Conservation (phyloP, 768 basidiomycete species). For the Hypholoma sublateritium region DNA sequence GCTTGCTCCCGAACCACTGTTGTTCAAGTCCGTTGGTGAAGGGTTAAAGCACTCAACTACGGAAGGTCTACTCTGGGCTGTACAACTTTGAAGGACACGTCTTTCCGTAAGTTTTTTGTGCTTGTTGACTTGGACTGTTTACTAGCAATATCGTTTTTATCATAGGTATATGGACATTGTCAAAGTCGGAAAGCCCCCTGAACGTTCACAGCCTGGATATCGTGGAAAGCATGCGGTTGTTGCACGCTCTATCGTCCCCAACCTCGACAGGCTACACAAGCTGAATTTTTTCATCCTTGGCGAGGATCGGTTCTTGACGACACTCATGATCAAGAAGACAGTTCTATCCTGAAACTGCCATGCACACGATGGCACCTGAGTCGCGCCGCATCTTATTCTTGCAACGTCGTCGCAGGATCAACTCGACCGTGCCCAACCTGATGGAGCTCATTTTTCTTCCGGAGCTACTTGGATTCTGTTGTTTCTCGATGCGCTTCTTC, state of each 20-base stretch:
- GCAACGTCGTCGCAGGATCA: conserved; percentile 95
- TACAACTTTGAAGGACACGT: conserved; percentile 96
- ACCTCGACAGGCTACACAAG: conserved; percentile 94
- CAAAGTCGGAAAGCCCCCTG: conserved; percentile 93
- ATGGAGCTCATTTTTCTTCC: conserved; percentile 85
- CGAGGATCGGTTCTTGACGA: conserved; percentile 95
- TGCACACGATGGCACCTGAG: conserved; percentile 90
- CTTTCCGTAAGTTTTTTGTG: conserved; percentile 67
- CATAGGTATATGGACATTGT: conserved; percentile 86
- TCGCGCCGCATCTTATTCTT: conserved; percentile 86
- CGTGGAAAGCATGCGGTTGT: conserved; percentile 94
- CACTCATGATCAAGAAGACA: conserved; percentile 93
- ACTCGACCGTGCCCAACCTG: conserved; percentile 93
- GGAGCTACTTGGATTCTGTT: conserved; percentile 92
- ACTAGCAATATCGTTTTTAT: conserved; percentile 8
- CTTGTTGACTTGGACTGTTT: background rate
- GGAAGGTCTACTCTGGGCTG: conserved; percentile 94
- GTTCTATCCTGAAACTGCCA: conserved; percentile 84
- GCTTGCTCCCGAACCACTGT: conserved; percentile 85
- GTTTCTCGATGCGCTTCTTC: conserved; percentile 95
- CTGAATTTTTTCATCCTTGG: conserved; percentile 94
- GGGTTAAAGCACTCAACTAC: conserved; percentile 90
- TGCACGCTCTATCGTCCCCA: conserved; percentile 90
- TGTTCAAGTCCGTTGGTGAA: conserved; percentile 92
- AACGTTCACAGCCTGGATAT: conserved; percentile 90